These are phyloP conservation scores for Monilinia vaccinii-corymbosi DNA, from an alignment of 2,329 filamentous ascomycete species.

Conservation along the genomic window DNA sequence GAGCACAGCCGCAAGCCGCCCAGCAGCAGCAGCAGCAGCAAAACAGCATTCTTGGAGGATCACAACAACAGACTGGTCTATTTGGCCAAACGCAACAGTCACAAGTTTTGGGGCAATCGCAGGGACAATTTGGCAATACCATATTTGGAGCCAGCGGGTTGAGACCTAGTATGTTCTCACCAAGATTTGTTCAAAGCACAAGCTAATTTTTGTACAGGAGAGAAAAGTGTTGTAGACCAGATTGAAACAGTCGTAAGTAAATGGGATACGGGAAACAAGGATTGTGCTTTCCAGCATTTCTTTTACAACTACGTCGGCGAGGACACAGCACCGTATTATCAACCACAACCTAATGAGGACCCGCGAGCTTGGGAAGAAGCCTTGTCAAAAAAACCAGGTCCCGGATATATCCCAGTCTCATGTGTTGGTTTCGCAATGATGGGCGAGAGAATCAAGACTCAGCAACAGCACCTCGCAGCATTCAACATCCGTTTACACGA, in stretches of 20 bases:
- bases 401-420: slow-evolving; percentile 68
- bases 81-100: slow-evolving; percentile 14
- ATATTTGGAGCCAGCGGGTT: slow-evolving; percentile 26
- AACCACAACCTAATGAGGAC: slow-evolving; percentile 61
- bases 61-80: slow-evolving; percentile 9
- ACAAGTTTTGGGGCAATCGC: slow-evolving; percentile 10
- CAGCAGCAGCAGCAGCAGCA: slow-evolving; percentile 9
- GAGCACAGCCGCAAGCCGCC: slow-evolving; percentile 12
- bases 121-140: slow-evolving; percentile 22
- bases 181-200: neutral
- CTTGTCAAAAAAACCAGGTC: slow-evolving; percentile 66
- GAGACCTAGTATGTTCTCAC: slow-evolving; percentile 22
- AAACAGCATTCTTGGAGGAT: slow-evolving; percentile 10
- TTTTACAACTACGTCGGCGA: slow-evolving; percentile 81
- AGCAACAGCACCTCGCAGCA: slow-evolving; percentile 58
- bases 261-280: slow-evolving; percentile 60
- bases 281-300: slow-evolving; percentile 71
- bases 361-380: slow-evolving; percentile 78
- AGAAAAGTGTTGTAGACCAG: slow-evolving; percentile 68
- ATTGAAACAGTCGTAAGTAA: slow-evolving; percentile 61
- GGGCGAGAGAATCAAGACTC: slow-evolving; percentile 61
- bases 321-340: slow-evolving; percentile 66
- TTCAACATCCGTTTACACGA: slow-evolving; percentile 68
- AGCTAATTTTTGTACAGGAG: slow-evolving; percentile 36
- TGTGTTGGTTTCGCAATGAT: slow-evolving; percentile 66